Evolutionary conservation across 306 rosid species (phyloP).

Genomic region (Boehmeria nivea): DNA sequence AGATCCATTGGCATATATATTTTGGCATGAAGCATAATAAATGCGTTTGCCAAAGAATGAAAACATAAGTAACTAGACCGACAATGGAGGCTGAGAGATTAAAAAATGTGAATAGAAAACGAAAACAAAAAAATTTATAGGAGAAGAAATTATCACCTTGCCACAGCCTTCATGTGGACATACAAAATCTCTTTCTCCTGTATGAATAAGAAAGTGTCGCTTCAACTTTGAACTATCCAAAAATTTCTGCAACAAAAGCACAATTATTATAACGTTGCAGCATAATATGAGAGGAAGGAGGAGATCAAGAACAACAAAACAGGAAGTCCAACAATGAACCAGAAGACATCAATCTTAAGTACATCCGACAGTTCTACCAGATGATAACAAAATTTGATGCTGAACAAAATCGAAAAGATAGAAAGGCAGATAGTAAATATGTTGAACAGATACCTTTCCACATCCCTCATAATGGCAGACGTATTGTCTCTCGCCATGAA

Average conservation of each 20-base stretch:
- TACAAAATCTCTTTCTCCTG: slow-evolving; percentile 88
- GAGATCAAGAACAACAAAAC: neutral
- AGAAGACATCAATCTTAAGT: no score
- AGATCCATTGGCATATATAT: no score
- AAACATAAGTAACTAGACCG: neutral
- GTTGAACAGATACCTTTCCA: slow-evolving; percentile 61
- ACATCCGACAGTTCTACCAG: no score
- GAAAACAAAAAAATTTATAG: no score
- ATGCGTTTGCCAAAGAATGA: no score
- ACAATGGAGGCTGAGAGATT: neutral
- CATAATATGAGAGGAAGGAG: neutral
- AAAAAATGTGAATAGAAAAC: slow-evolving; percentile 6
- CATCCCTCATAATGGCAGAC: slow-evolving; percentile 87
- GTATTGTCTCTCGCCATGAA: slow-evolving; percentile 93
- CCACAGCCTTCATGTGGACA: slow-evolving; percentile 99
- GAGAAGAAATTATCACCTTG: slow-evolving; percentile 62
- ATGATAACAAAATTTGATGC: no score
- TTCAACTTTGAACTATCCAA: slow-evolving; percentile 97
- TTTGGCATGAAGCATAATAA: no score
- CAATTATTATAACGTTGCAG: no score
- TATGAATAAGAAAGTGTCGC: slow-evolving; percentile 90
- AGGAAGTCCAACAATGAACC: no score
- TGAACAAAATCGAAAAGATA: no score
- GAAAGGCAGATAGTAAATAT: no score
- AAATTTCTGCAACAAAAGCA: slow-evolving; percentile 82